Base-by-base conservation (phyloP, 1,139 yeast species). In the Blastobotrys illinoisensis region DNA sequence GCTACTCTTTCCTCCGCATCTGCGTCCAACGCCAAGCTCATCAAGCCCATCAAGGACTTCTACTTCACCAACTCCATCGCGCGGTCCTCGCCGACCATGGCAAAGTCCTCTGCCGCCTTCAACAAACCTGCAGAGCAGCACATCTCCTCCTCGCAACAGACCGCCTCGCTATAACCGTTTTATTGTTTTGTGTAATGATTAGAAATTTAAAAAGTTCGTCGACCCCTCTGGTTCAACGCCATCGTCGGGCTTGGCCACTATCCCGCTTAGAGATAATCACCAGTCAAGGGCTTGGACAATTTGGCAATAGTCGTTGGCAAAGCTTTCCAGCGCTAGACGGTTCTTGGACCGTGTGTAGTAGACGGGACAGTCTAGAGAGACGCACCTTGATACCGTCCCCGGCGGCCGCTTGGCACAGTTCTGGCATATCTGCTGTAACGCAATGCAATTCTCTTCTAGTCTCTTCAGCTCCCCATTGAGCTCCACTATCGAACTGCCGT, bases 41-140 rank as follows among this genome's bases (percentile, higher is more conserved):
- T 60, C 50, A 79, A 80, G 72, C 91, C 90, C 58, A 83, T 88
- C 67, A 81, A 82, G 61, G 86, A 88, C 81, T 88, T 86, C 71
- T 88, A 88, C 78, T 86, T 87, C 77, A 88, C 96, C 48, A 95
- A 88, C 71, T 88, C 86, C 60, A 85, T 88, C 64, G 85, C 96
- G 44, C 81, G 96, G 77, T 83, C 88, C 56, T 88, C 96, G 52
- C 89, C 90, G 63, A 88, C 96, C 45, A 88, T 88, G 96, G 95
- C 96, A 53, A 85, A 80, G 75, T 86, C 95, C 57, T 70, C 76
- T 32, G 71, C 69, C 48, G 75, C 74, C 50, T 71, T 70, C 47
- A 51, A 52, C 21, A 46, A 48, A 28, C 28, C 50, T 26, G 50
- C 16, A 32, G 40, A 32, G 40, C 40, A 32, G 40, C 40, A 32